These are phyloP conservation scores for Scalesia atractyloides DNA, from an alignment of 129 eudicot genomes.

Conservation along the genomic window DNA sequence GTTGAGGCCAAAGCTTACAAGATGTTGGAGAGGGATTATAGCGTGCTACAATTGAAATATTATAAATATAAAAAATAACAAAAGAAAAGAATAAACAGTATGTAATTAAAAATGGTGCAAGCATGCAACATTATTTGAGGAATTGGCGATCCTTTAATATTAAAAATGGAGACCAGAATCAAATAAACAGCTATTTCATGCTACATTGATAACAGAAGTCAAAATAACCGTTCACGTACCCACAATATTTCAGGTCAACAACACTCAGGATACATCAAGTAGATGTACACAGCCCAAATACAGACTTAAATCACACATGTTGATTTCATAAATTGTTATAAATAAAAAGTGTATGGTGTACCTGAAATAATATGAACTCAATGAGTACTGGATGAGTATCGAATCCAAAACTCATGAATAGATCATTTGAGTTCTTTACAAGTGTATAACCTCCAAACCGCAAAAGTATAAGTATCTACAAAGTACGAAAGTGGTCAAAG, in stretches of 20 bases:
- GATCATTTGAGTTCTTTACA: conserved; percentile 89
- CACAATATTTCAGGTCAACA: conserved; percentile 7
- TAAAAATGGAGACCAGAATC: not conserved
- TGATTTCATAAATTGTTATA: not conserved
- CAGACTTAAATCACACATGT: not conserved
- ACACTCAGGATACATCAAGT: not conserved
- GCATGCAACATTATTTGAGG: too few species aligned
- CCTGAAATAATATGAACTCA: conserved; percentile 94
- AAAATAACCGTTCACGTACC: not conserved
- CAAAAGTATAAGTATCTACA: conserved; percentile 81
- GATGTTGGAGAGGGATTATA: conserved; percentile 77
- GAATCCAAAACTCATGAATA: conserved; percentile 91
- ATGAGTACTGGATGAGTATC: conserved; percentile 93
- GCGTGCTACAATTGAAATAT: conserved; percentile 56
- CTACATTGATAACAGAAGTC: not conserved
- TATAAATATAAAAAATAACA: conserved; percentile 10
- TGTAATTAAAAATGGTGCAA: too few species aligned
- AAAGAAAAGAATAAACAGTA: not conserved
- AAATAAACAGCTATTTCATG: not conserved
- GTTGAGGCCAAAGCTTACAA: conserved; percentile 81
- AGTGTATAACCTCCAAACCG: conserved; percentile 93
- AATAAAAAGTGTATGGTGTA: conserved; percentile 11
- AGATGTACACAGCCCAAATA: not conserved
- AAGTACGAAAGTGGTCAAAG: not conserved
- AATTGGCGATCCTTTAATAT: too few species aligned